Evolutionary conservation across 495 filamentous ascomycete genomes (phyloP), one percentile per base, ranked within the genome.

Genomic region (Podospora didyma): DNA sequence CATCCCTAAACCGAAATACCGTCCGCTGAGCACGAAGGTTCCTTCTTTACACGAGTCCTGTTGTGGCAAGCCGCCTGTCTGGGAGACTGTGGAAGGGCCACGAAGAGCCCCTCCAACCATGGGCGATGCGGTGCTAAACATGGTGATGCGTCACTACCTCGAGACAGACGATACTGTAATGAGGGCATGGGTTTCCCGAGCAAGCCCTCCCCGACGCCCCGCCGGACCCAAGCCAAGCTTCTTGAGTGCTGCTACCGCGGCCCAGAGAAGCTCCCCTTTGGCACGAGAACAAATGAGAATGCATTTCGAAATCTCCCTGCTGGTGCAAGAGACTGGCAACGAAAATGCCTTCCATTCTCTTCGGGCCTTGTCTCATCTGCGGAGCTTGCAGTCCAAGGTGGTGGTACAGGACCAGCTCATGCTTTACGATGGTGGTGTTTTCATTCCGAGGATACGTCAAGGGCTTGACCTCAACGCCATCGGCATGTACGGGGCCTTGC

Each of bases 121-220:
- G 9, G 51, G 49, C 3, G 31, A 61, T 0, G 50, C 58, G 17
- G 26, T 66, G 7, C 34, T 72, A 17, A 62, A 69, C 21, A 54
- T 70, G 2, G 56, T 71, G 19, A 61, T 62, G 51, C 55, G 57
- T 11, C 62, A 72, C 49, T 72, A 71, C 56, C 44, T 73, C n/a
- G 63, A 71, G 44, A 53, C 42, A 7, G 62, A 63, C 23, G 54
- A 62, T 19, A 55, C 63, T 11, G 57, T 57, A 12, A 51, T 71
- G n/a, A 59, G 64, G 12, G 52, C 53, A 2, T 68, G 62, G 61
- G 51, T 69, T 17, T 55, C 56, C 7, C 57, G 47, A 45, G 12
- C 22, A 26, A 28, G 35, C 35, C 46, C 51, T 7, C 35, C 34
- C 19, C 51, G 51, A 28, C 20, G 31, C 4, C 9, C 3, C 26